Conservation (phyloP, 768 basidiomycete species). For the Hygrocybe coccinea region DNA sequence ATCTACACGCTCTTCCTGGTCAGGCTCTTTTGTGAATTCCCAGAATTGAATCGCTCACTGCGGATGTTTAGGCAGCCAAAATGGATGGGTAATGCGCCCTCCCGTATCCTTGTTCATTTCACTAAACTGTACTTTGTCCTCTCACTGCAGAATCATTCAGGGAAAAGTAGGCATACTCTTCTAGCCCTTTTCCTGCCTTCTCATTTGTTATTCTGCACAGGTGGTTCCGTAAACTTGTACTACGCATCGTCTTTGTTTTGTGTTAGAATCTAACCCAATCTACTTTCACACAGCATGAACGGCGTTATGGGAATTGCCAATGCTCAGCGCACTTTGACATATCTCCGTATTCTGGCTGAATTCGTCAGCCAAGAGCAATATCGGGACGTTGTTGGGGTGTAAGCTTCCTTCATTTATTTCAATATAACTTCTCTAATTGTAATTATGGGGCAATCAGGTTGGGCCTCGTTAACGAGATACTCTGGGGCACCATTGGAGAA, state of each 20-base stretch:
- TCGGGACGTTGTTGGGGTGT: constrained; percentile 66
- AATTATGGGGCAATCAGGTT: constrained; percentile 26
- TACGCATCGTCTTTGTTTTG: constrained; percentile 13
- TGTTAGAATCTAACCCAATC: constrained; percentile 6
- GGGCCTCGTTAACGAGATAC: constrained; percentile 63
- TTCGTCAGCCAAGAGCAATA: constrained; percentile 83
- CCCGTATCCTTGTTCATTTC: not conserved
- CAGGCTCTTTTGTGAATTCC: not conserved
- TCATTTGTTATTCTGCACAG: constrained; percentile 21
- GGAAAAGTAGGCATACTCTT: constrained; percentile 32
- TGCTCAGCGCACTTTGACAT: constrained; percentile 77
- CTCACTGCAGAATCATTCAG: constrained; percentile 48
- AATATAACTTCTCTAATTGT: not conserved
- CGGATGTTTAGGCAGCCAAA: constrained; percentile 48
- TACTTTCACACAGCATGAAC: constrained; percentile 40
- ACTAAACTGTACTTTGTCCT: not conserved
- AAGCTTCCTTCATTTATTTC: constrained; percentile 18
- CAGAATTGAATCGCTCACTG: not conserved
- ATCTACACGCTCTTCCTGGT: constrained; percentile 67
- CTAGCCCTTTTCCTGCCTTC: not conserved
- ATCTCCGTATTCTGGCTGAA: constrained; percentile 74
- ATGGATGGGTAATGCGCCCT: constrained; percentile 57
- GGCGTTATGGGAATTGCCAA: constrained; percentile 90
- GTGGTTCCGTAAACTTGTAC: constrained; percentile 62
- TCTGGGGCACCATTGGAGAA: constrained; percentile 54